These are phyloP conservation scores for Mycena chlorophos DNA, from an alignment of 768 basidiomycete genomes.

Conservation along the genomic window DNA sequence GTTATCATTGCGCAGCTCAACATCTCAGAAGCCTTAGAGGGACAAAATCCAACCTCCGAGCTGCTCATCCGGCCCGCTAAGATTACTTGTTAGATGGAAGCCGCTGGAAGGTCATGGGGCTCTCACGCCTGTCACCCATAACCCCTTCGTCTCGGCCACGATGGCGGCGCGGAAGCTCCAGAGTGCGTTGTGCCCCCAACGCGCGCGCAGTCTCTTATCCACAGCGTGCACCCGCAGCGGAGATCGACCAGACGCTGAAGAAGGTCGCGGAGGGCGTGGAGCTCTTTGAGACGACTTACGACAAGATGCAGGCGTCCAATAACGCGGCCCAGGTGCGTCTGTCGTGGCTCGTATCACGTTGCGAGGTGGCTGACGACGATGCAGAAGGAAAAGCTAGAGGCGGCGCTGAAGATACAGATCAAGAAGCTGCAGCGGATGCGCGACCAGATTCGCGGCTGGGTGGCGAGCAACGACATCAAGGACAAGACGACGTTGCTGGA, in stretches of 20 bases:
- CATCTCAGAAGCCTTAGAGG: no score
- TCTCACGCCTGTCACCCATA: no score
- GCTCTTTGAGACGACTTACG: constrained; percentile 92
- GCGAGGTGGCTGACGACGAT: no score
- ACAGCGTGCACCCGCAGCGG: constrained; percentile 70
- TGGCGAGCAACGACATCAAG: constrained; percentile 96
- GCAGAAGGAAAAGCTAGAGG: constrained; percentile 21
- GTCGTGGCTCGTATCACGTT: no score
- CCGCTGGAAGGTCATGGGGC: no score
- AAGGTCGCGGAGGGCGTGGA: constrained; percentile 95
- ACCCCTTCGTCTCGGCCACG: constrained; percentile 29
- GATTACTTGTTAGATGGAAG: no score
- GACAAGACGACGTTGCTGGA: constrained; percentile 92
- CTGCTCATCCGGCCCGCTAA: no score
- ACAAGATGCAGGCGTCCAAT: constrained; percentile 95
- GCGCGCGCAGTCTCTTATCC: not conserved
- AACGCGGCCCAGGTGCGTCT: constrained; percentile 54
- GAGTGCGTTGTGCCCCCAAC: constrained; percentile 47
- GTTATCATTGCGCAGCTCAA: no score
- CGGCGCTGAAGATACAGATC: constrained; percentile 67
- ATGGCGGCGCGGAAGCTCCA: constrained; percentile 93
- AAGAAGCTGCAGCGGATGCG: constrained; percentile 98
- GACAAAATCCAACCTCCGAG: no score
- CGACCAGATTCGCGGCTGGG: constrained; percentile 99
- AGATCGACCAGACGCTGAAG: constrained; percentile 98